Evolutionary conservation across 768 basidiomycete species (phyloP).

Genomic region (Kwoniella heveanensis): DNA sequence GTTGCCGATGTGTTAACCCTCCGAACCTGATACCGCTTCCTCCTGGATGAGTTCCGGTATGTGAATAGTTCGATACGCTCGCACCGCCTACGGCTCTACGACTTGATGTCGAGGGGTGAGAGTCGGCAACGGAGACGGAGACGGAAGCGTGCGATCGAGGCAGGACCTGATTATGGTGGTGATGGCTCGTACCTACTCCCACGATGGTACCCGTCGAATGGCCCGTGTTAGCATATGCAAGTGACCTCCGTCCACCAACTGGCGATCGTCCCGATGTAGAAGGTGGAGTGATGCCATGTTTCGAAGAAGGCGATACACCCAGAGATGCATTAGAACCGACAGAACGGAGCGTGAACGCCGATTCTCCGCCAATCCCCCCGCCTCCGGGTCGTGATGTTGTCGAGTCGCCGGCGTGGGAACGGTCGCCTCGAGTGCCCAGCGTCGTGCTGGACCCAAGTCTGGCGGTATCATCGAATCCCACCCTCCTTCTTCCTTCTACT

Average conservation of each 20-base stretch:
- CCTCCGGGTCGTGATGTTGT: constrained; percentile 53
- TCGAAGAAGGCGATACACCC: constrained; percentile 36
- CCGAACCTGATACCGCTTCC: constrained; percentile 20
- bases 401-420: constrained; percentile 26
- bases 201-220: constrained; percentile 6
- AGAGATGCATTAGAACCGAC: constrained; percentile 37
- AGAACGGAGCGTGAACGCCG: constrained; percentile 45
- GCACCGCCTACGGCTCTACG: constrained; percentile 15
- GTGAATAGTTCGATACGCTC: constrained; percentile 5
- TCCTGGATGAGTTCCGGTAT: constrained; percentile 10
- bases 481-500: constrained; percentile 32
- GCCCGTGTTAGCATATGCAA: constrained; percentile 5
- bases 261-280: constrained; percentile 18
- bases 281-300: constrained; percentile 28
- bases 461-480: constrained; percentile 43
- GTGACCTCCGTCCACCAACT: constrained; percentile 1
- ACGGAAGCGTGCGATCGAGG: constrained; percentile 19
- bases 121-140: constrained; percentile 13
- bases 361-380: constrained; percentile 31
- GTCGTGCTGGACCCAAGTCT: constrained; percentile 31
- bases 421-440: constrained; percentile 20
- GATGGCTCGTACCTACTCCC: constrained; percentile 2
- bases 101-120: constrained; percentile 26
- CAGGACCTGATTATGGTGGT: background rate
- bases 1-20: constrained; percentile 14